Evolutionary conservation across 2,329 filamentous ascomycete genomes (phyloP).

Genomic region (Paecilomyces variotii): DNA sequence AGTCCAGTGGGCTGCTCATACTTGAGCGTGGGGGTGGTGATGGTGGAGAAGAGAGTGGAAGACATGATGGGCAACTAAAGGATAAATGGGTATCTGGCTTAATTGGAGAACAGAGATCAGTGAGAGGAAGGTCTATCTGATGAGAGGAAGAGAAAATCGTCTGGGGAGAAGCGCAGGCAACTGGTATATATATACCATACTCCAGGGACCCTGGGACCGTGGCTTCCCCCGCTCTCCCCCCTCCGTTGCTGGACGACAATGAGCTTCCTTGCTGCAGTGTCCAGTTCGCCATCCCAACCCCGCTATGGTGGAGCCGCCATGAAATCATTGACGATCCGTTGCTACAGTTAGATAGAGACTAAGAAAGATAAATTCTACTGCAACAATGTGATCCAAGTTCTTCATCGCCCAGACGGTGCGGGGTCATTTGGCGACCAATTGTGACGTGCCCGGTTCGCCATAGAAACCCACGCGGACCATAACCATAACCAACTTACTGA

Average conservation of each 20-base stretch:
- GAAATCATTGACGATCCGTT: background rate
- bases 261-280: background rate
- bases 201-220: background rate
- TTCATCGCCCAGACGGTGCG: background rate
- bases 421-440: background rate
- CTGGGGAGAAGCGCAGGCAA: background rate
- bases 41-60: constrained; percentile 26
- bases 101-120: background rate
- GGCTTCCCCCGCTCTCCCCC: background rate
- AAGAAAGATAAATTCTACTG: background rate
- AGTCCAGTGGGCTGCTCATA: constrained; percentile 36
- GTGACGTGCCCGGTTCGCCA: background rate
- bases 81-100: constrained; percentile 4
- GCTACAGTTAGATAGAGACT: background rate
- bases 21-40: constrained; percentile 31
- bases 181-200: background rate
- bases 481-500: background rate
- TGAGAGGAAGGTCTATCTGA: background rate
- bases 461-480: background rate
- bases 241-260: background rate
- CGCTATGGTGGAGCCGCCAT: background rate
- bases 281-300: background rate
- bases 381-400: background rate
- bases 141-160: background rate
- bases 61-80: constrained; percentile 18